Base-by-base conservation (phyloP, 257 asterid genomes). In the Apocynum venetum region DNA sequence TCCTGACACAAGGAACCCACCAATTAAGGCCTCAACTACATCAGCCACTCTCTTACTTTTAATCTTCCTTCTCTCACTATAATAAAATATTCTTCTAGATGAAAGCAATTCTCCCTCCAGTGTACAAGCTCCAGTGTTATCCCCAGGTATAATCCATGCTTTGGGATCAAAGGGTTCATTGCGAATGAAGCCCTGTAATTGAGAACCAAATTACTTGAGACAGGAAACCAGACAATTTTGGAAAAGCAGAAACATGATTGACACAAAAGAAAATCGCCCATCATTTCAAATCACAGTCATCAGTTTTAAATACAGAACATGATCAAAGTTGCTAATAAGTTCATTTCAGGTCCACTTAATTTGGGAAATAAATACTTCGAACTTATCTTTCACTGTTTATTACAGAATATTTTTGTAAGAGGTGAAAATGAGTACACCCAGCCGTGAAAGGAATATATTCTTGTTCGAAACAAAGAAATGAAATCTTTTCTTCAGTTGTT, bases 21-120 rank as follows among this genome's bases (percentile, higher is more conserved):
- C 98, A n/a, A 92, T 88, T 19, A 94, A 75, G n/a, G 98, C 98
- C 85, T 94, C 98, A 9, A 85, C 88, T 14, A 87, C 97, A 69
- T 94, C 97, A 8, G 97, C 96, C 36, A 94, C 86, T 0, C 61
- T 83, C 86, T 90, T 92, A 25, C 88, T 76, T 85, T 87, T 90
- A 0, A 92, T 69, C 5, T 69, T 82, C 74, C 89, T 78, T 3
- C 46, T 85, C 2, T 76, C 80, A 38, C 81, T 68, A 20, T 51
- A 53, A 56, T 88, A 91, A 48, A 90, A 55, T 71, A 79, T 87
- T 73, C 59, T 73, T 10, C 74, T 76, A 9, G 87, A 78, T 0
- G 88, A 78, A 63, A 84, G 25, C 3, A 70, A 3, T 74, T 87
- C 92, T 68, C 79, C 87, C 47, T 84, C 73, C 4, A 92, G 56